These are phyloP conservation scores for Leersia perrieri DNA, from an alignment of 176 grass and related monocot genomes.

Conservation along the genomic window DNA sequence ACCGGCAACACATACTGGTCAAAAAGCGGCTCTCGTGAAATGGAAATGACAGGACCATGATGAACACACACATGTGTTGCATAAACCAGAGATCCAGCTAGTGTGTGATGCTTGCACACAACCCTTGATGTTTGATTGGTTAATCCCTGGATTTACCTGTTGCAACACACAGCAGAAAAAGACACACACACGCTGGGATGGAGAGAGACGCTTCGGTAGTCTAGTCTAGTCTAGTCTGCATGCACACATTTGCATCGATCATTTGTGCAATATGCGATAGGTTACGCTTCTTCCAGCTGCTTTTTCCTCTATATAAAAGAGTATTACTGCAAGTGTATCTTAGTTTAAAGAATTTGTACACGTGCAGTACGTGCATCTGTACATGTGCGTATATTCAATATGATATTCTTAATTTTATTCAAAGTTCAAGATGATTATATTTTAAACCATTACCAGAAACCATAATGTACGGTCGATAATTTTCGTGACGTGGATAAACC, in stretches of 20 bases:
- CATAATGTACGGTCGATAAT: too few relatives aligned
- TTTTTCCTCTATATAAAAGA: too few relatives aligned
- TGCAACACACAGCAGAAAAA: neutral
- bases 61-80: neutral
- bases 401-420: neutral
- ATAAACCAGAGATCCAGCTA: neutral
- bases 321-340: neutral
- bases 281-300: too few relatives aligned
- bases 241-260: neutral
- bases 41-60: neutral
- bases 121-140: neutral
- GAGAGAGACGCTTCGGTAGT: neutral
- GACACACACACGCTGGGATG: neutral
- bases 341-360: neutral
- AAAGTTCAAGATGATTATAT: too few relatives aligned
- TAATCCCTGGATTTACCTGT: neutral
- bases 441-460: too few relatives aligned
- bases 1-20: neutral
- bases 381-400: neutral
- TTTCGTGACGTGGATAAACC: too few relatives aligned
- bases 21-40: neutral
- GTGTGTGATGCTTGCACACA: neutral
- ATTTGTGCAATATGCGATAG: too few relatives aligned
- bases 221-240: neutral
- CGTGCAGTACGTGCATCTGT: too few relatives aligned